Conservation (phyloP, 2,329 filamentous ascomycete species). For the Nothopassalora personata region DNA sequence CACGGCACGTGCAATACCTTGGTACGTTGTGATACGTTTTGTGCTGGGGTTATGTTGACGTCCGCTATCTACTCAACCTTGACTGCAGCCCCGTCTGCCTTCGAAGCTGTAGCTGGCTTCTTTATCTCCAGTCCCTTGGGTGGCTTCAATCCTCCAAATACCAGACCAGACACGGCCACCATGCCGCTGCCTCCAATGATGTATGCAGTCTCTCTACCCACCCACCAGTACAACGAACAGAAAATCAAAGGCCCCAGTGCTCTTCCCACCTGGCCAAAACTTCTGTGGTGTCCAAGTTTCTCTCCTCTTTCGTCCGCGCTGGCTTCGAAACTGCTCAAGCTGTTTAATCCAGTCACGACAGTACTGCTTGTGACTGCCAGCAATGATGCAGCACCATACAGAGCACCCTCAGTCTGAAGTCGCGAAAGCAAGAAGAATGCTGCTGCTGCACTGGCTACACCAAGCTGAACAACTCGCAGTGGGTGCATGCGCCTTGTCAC, state of each 20-base stretch:
- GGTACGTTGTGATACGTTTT: background rate
- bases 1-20: background rate
- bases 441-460: constrained; percentile 68
- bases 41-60: too few species aligned
- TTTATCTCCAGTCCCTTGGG: constrained; percentile 39
- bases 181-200: constrained; percentile 75
- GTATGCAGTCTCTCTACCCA: constrained; percentile 81
- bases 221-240: constrained; percentile 98
- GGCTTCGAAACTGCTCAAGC: constrained; percentile 86
- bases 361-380: constrained; percentile 88
- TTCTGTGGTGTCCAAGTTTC: constrained; percentile 77
- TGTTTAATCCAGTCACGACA: constrained; percentile 89
- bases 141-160: constrained; percentile 65
- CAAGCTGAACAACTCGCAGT: constrained; percentile 70
- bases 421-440: constrained; percentile 76
- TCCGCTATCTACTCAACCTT: constrained; percentile 9
- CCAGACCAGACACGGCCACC: constrained; percentile 63
- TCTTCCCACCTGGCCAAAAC: constrained; percentile 78
- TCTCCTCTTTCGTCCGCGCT: constrained; percentile 72
- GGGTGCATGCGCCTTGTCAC: constrained; percentile 81
- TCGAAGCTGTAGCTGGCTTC: constrained; percentile 11
- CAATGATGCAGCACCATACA: constrained; percentile 78
- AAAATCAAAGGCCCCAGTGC: constrained; percentile 84
- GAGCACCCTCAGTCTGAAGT: constrained; percentile 59
- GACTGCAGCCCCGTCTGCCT: constrained; percentile 12